Evolutionary conservation across 2,329 filamentous ascomycete species (phyloP), one percentile per base, ranked within the genome.

Genomic region (Rhynchosporium secalis): DNA sequence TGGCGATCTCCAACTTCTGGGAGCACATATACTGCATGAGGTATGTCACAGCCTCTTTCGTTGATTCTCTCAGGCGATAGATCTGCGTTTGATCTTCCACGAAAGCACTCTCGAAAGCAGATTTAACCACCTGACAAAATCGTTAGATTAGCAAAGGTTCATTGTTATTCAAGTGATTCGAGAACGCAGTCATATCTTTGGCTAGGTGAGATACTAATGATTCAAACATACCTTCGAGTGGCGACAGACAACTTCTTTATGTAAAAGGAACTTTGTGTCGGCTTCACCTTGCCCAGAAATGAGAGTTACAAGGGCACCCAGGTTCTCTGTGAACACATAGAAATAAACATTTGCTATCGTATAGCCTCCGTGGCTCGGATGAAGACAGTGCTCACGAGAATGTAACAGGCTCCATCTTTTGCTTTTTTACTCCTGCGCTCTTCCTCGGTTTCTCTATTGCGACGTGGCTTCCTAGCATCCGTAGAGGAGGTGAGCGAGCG

Each of bases 61-160:
- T 58, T 8, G 51, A 46, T 29, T 65, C 64, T 7, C 28, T 9
- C 62, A 46, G 10, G 7, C 45, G 45, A 20, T 66, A 66, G 1
- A n/a, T 62, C n/a, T 61, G 59, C 1, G 59, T 65, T 33, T 43
- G 40, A 9, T 60, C 56, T 48, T 67, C 63, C 9, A 52, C 41
- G 15, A 65, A 63, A 5, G 54, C 45, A n/a, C 65, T 48, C 2
- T 64, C 61, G 26, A 67, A 61, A 0, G 63, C 61, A 0, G 56
- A 56, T 26, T 57, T 57, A 3, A 67, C 41, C 2, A 64, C 56
- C 45, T 33, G 58, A 58, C 33, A 36, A 4, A 56, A 63, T 2
- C 55, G 20, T 10, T 40, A 13, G 10, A n/a, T 26, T 59, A 63
- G 5, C 29, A 58, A 4, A 48, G 8, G 2, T 62, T 47, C 31